Conservation (phyloP, 140 eudicot species). For the Flaveria floridana region DNA sequence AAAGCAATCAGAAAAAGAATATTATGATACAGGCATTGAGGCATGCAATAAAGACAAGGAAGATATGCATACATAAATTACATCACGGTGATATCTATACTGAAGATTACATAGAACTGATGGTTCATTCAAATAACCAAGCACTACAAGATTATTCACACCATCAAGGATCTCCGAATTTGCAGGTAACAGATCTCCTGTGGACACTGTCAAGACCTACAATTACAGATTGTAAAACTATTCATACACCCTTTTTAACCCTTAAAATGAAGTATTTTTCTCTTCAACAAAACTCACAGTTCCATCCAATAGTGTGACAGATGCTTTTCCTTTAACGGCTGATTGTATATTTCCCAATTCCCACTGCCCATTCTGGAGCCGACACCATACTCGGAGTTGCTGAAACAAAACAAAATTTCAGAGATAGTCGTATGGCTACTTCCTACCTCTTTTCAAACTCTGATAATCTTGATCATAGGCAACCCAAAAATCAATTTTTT, state of each 20-base stretch:
- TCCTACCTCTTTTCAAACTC: background rate
- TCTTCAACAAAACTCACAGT: slow-evolving; percentile 53
- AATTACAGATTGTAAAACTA: slow-evolving; percentile 19
- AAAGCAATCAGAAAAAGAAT: background rate
- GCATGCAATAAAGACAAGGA: slow-evolving; percentile 9
- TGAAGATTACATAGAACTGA: slow-evolving; percentile 87
- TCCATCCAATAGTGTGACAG: slow-evolving; percentile 64
- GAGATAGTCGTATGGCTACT: background rate
- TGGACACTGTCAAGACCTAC: slow-evolving; percentile 60
- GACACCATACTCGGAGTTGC: slow-evolving; percentile 96
- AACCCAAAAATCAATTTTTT: background rate
- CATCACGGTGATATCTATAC: slow-evolving; percentile 67
- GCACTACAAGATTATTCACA: slow-evolving; percentile 74
- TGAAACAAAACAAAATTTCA: slow-evolving; percentile 35
- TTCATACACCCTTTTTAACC: slow-evolving; percentile 18
- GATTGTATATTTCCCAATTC: slow-evolving; percentile 76
- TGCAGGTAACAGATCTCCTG: slow-evolving; percentile 72
- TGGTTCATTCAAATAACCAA: slow-evolving; percentile 93
- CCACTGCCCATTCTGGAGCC: slow-evolving; percentile 61
- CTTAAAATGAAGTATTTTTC: background rate
- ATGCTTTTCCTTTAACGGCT: slow-evolving; percentile 59
- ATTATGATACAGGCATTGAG: background rate
- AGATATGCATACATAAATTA: slow-evolving; percentile 63
- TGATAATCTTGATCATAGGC: background rate
- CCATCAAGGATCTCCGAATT: slow-evolving; percentile 87